A percentile compares a stretch with the other conserved stretches of the same genome.
These are phyloP conservation scores for Angomonas ambiguus DNA, from an alignment of 208 protist species.

Conservation along the genomic window DNA sequence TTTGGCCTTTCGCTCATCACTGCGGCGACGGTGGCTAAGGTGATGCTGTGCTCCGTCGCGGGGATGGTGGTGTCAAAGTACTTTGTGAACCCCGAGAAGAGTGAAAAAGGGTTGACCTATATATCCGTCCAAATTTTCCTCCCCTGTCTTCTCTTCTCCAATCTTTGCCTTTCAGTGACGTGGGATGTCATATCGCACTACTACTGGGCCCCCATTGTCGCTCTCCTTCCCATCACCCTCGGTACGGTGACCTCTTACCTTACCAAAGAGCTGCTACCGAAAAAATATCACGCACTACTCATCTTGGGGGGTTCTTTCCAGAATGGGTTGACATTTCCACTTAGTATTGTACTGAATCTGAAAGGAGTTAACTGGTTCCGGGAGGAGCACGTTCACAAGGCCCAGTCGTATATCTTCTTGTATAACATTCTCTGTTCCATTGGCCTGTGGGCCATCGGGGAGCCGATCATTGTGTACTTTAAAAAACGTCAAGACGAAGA, in stretches of 20 bases:
- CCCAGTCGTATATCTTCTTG: slow-evolving; percentile 58
- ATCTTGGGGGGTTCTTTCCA: slow-evolving; percentile 64
- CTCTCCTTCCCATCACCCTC: slow-evolving; percentile 35
- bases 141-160: slow-evolving; percentile 65
- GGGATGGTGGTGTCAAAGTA: slow-evolving; percentile 50
- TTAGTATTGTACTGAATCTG: slow-evolving; percentile 50
- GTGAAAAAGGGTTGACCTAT: slow-evolving; percentile 47
- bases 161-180: slow-evolving; percentile 55
- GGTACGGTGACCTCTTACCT: slow-evolving; percentile 26
- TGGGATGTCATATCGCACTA: slow-evolving; percentile 40
- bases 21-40: slow-evolving; percentile 49
- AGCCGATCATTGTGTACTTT: slow-evolving; percentile 29
- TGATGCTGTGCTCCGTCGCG: slow-evolving; percentile 43
- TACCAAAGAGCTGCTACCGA: slow-evolving; percentile 21
- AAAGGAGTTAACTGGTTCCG: slow-evolving; percentile 63
- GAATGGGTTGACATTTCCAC: slow-evolving; percentile 60
- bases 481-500: slow-evolving; percentile 19
- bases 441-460: slow-evolving; percentile 47
- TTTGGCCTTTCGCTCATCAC: slow-evolving; percentile 45
- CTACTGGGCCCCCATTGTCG: slow-evolving; percentile 60
- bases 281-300: slow-evolving; percentile 46
- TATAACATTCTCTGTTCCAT: slow-evolving; percentile 69
- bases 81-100: slow-evolving; percentile 26
- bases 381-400: slow-evolving; percentile 18
- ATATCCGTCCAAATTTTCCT: slow-evolving; percentile 61